Percentiles rank a stretch among this genome's conserved stretches.
phyloP scores from a whole-genome alignment of 768 basidiomycete species.

The Lentinula guzmanii region DNA sequence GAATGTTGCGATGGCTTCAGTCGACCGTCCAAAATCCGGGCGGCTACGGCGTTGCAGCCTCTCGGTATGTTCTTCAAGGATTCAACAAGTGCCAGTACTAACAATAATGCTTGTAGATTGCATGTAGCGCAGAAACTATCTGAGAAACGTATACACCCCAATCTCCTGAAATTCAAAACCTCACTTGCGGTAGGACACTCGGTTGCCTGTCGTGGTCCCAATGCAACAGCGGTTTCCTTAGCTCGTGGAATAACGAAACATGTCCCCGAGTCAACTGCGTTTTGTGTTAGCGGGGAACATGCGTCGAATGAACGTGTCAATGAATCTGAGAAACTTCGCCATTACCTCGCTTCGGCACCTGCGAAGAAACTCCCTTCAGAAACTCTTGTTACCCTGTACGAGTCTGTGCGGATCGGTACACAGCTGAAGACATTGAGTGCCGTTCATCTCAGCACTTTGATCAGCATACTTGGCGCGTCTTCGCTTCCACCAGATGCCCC shows the following conservation, averaged over 20 bases:
- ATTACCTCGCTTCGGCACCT: conserved; percentile 18
- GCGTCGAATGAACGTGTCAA: not conserved
- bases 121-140: not conserved
- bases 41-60: not conserved
- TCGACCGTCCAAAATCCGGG: conserved; percentile 38
- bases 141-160: not conserved
- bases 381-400: conserved; percentile 33
- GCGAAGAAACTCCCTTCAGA: conserved; percentile 16
- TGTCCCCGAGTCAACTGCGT: not conserved
- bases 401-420: conserved; percentile 23
- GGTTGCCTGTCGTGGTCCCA: not conserved
- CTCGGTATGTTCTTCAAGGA: not conserved
- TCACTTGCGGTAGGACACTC: not conserved
- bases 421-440: conserved; percentile 28
- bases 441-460: conserved; percentile 32
- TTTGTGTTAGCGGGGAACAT: not conserved
- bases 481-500: conserved; percentile 26
- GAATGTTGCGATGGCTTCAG: conserved; percentile 75
- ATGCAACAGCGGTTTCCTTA: not conserved
- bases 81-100: not conserved
- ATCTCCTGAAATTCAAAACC: not conserved
- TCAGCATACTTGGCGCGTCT: conserved; percentile 45
- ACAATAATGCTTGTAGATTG: not conserved
- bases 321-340: not conserved
- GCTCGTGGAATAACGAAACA: not conserved